Evolutionary conservation across 2,329 filamentous ascomycete species (phyloP).

Genomic region (Delphinella strobiligena): DNA sequence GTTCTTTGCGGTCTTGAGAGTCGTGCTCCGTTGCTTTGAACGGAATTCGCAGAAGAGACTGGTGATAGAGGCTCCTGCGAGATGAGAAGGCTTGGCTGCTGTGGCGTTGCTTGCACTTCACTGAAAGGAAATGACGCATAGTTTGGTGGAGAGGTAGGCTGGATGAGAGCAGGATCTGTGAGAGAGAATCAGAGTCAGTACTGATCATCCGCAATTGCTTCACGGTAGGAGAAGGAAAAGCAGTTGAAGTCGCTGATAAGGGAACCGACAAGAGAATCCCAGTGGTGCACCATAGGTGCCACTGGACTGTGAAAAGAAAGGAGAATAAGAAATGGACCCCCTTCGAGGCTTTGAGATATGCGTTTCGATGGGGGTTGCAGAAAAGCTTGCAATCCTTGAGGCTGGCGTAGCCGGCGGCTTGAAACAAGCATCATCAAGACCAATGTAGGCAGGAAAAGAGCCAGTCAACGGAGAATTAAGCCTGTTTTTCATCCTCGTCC

Average conservation of each 20-base stretch:
- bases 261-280: slow-evolving; percentile 30
- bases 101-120: slow-evolving; percentile 26
- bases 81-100: slow-evolving; percentile 27
- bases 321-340: slow-evolving; percentile 10
- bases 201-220: too few species aligned
- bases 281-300: slow-evolving; percentile 24
- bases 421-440: too few species aligned
- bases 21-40: slow-evolving; percentile 31
- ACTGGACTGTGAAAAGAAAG: slow-evolving; percentile 24
- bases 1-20: slow-evolving; percentile 51
- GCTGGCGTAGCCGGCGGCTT: too few species aligned
- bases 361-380: too few species aligned
- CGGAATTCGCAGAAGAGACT: slow-evolving; percentile 44
- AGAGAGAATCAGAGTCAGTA: too few species aligned
- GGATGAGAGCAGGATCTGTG: slow-evolving; percentile 47
- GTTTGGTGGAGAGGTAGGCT: slow-evolving; percentile 33
- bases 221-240: too few species aligned
- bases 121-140: slow-evolving; percentile 31
- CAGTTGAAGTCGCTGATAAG: too few species aligned
- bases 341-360: too few species aligned
- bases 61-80: slow-evolving; percentile 45
- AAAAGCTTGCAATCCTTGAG: too few species aligned
- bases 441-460: too few species aligned
- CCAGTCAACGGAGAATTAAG: too few species aligned
- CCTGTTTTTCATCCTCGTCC: too few species aligned